Evolutionary conservation across 2,329 filamentous ascomycete genomes (phyloP).

Genomic region (Stagonosporopsis chrysanthemi): DNA sequence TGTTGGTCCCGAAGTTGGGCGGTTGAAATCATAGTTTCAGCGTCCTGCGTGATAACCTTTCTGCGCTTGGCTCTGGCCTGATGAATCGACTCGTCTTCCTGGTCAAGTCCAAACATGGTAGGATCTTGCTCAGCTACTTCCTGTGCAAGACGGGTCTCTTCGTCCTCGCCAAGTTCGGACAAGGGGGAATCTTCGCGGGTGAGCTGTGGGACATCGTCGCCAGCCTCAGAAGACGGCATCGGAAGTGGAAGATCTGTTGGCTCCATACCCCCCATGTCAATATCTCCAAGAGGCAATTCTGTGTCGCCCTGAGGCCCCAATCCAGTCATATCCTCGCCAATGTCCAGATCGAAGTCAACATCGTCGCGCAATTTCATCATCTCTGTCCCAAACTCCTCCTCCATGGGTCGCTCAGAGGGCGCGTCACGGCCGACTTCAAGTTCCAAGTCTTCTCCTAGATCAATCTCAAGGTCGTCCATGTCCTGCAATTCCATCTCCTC

Average conservation of each 20-base stretch:
- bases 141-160: constrained; percentile 70
- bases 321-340: constrained; percentile 46
- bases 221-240: constrained; percentile 3
- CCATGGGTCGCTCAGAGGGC: constrained; percentile 60
- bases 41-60: constrained; percentile 82
- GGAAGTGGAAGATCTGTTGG: constrained; percentile 29
- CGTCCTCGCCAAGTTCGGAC: constrained; percentile 60
- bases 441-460: constrained; percentile 65
- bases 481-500: constrained; percentile 54
- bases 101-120: constrained; percentile 49
- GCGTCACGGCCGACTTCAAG: constrained; percentile 87
- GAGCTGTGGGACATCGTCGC: constrained; percentile 12
- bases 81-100: constrained; percentile 63
- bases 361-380: constrained; percentile 67
- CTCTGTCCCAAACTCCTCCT: constrained; percentile 42
- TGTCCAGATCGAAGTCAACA: constrained; percentile 58
- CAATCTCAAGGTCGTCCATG: constrained; percentile 67
- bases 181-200: constrained; percentile 61
- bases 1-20: constrained; percentile 86
- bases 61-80: constrained; percentile 79
- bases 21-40: constrained; percentile 77
- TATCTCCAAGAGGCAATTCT: constrained; percentile 45
- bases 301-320: constrained; percentile 19
- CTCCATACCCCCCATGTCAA: constrained; percentile 55
- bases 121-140: constrained; percentile 56